Evolutionary conservation across 164 flowering plant species (phyloP).

Genomic region (Magnolia changhungtana): DNA sequence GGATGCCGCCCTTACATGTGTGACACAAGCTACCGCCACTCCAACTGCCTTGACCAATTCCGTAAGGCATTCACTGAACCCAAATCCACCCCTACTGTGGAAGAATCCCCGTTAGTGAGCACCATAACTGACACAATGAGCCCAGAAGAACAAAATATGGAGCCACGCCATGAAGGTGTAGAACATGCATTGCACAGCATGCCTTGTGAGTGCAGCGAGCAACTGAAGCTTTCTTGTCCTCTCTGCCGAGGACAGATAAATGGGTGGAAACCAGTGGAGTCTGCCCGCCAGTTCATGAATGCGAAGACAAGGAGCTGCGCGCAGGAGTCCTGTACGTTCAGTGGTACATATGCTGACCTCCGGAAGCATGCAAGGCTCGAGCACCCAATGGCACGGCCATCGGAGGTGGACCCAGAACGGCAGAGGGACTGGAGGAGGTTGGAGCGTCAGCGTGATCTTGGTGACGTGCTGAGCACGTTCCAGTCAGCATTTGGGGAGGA

Average conservation of each 20-base stretch:
- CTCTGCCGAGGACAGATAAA: slow-evolving; percentile 73
- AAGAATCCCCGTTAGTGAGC: slow-evolving; percentile 21
- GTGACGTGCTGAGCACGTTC: slow-evolving; percentile 81
- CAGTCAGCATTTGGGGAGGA: slow-evolving; percentile 64
- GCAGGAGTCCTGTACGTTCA: slow-evolving; percentile 64
- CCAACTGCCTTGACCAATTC: slow-evolving; percentile 88
- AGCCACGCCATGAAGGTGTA: slow-evolving; percentile 24
- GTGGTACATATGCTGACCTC: slow-evolving; percentile 70
- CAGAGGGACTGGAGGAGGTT: slow-evolving; percentile 74
- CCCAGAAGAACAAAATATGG: slow-evolving; percentile 19
- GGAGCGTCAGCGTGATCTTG: slow-evolving; percentile 83
- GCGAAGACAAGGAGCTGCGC: slow-evolving; percentile 74
- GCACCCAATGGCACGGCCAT: slow-evolving; percentile 76
- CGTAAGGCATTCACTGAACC: slow-evolving; percentile 50
- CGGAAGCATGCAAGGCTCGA: slow-evolving; percentile 79
- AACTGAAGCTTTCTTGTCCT: slow-evolving; percentile 60
- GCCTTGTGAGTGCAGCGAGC: slow-evolving; percentile 30
- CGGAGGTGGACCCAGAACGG: slow-evolving; percentile 71
- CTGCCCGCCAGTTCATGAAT: slow-evolving; percentile 82
- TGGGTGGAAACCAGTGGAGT: slow-evolving; percentile 66
- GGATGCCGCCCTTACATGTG: slow-evolving; percentile 97
- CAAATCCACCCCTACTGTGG: slow-evolving; percentile 12
- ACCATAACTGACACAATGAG: neutral
- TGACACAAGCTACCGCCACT: slow-evolving; percentile 87
- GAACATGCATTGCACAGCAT: neutral